Evolutionary conservation across 192 early-diverging fungal genomes (phyloP), one percentile per base, ranked within the genome.

Genomic region (Backusella tarrabulga): DNA sequence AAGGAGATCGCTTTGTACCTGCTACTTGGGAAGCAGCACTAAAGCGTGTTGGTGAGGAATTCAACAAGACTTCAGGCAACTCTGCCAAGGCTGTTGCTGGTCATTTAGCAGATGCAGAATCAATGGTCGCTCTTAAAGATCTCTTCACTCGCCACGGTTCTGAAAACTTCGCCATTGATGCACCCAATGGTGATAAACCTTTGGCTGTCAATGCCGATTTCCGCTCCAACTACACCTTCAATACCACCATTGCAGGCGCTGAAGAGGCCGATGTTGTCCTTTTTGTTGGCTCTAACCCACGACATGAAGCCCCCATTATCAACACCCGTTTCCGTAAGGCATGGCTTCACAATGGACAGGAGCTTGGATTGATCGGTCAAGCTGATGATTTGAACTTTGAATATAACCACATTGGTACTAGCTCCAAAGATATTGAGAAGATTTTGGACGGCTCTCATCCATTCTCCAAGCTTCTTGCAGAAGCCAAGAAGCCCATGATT

Each of bases 271-370:
- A 99, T 80, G 92, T 88, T 7, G 85, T 99, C 14, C 87, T 99
- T 38, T 82, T 99, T 35, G 83, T 99, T 42, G 97, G 96, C 26
- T 93, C 97, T 21, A 97, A 99, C 86, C 97, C 97, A 29, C 93
- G 96, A 21, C 96, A 95, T 75, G 97, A 99, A 85, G 97, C 95
- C 3, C 86, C 97, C 34, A 94, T 98, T 81, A 83, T 99, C 72
- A 98, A 99, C 86, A 95, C 97, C 29, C 92, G 97, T 56, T 93
- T 99, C 77, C 91, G 97, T 76, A 98, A 97, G 85, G 91, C 95
- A 21, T 99, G 93, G 80, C 86, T 99, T 50, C 88, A 92, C 84
- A 91, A 90, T 77, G 87, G 89, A 14, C 85, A 93, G 36, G 89
- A 95, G 73, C 81, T 97, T 82, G 97, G 88, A 52, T 78, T 98